Conservation (phyloP, 2,329 filamentous ascomycete species). For the Alternaria triticina region DNA sequence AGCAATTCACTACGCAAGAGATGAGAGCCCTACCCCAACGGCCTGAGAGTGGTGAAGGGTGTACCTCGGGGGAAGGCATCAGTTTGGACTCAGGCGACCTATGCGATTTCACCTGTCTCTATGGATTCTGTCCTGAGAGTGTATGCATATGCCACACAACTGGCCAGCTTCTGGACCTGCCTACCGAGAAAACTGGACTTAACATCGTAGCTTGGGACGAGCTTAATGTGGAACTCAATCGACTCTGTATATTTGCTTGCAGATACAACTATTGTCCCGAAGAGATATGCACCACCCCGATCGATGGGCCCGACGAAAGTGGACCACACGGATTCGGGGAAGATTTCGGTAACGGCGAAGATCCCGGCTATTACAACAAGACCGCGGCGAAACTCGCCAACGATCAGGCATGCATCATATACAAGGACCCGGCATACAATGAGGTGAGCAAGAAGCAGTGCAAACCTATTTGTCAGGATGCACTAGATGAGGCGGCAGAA, state of each 20-base stretch:
- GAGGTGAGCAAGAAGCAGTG: background rate
- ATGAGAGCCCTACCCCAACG: background rate
- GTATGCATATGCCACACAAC: background rate
- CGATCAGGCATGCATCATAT: background rate
- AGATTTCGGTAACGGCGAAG: too few species aligned
- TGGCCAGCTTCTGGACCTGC: too few species aligned
- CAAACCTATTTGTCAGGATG: background rate
- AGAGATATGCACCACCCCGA: background rate
- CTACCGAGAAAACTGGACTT: too few species aligned
- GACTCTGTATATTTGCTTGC: constrained; percentile 6
- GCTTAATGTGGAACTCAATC: constrained; percentile 1
- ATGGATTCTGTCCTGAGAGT: constrained; percentile 5
- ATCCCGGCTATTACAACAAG: too few species aligned
- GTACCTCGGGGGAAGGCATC: background rate
- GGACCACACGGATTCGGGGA: too few species aligned
- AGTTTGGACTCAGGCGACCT: constrained; percentile 2
- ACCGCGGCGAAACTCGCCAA: too few species aligned
- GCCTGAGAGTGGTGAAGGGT: background rate
- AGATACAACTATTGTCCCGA: background rate
- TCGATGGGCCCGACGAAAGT: too few species aligned
- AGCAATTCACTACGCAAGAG: background rate
- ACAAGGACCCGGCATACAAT: background rate
- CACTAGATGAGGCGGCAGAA: background rate
- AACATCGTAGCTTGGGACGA: background rate
- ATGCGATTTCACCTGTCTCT: constrained; percentile 4